Conservation (phyloP, 345 rosid genomes). For the Capsella bursapastoris region DNA sequence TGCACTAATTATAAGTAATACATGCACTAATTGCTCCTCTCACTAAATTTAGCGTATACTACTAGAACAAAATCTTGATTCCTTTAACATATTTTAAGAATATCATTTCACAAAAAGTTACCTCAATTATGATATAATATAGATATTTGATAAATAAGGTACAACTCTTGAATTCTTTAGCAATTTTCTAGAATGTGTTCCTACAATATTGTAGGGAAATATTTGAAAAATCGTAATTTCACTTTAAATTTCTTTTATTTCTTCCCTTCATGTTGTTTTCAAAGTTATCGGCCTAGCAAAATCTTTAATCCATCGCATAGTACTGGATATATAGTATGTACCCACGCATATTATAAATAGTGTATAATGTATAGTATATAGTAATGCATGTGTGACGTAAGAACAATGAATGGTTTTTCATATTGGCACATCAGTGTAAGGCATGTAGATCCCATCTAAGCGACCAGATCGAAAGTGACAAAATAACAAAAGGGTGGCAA, state of each 20-base stretch:
- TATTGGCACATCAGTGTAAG: constrained; percentile 37
- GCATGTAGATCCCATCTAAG: constrained; percentile 44
- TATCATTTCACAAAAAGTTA: too few species aligned
- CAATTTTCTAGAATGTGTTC: background rate
- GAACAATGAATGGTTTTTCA: constrained; percentile 38
- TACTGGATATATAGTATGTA: constrained; percentile 10
- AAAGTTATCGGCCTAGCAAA: constrained; percentile 32
- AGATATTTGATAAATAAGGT: too few species aligned
- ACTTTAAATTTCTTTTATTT: background rate
- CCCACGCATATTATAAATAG: constrained; percentile 6
- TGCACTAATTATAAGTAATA: background rate
- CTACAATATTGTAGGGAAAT: too few species aligned
- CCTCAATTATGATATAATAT: too few species aligned
- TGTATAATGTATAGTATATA: constrained; percentile 17
- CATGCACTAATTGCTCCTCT: too few species aligned
- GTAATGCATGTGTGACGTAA: constrained; percentile 41
- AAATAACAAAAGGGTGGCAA: constrained; percentile 41
- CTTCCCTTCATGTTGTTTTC: background rate
- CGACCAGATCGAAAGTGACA: constrained; percentile 48
- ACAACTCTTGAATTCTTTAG: background rate
- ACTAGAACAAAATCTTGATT: too few species aligned
- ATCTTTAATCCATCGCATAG: constrained; percentile 30
- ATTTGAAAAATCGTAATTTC: background rate
- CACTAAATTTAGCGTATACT: too few species aligned
- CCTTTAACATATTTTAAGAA: too few species aligned